Base-by-base conservation (phyloP, 2,329 filamentous ascomycete genomes). In the Ophiostoma perfectum region DNA sequence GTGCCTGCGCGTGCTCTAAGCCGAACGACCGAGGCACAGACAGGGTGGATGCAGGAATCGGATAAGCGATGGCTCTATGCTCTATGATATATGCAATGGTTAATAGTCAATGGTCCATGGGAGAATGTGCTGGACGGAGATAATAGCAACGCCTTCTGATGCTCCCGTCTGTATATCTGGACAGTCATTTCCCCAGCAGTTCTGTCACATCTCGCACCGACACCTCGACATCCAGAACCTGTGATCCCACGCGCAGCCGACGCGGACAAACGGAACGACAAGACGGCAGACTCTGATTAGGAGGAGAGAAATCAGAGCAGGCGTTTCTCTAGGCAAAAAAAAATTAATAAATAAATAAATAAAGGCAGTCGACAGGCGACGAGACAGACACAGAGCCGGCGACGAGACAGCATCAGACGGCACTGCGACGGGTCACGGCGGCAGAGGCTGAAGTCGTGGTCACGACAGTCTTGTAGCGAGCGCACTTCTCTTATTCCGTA, bases 1-100 rank as follows among this genome's bases (percentile, higher is more conserved):
- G n/a, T 55, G 18, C 18, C 14, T 55, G 49, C 49, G 14, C 49
- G n/a, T 42, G 60, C 49, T n/a, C 49, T 52, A 65, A 69, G 69
- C 71, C 71, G 71, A 72, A 68, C 63, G 70, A 60, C 71, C 71
- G 70, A 71, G 71, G 71, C 71, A 72, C 55, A 69, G 64, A 72
- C 55, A 69, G 64, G 52, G 60, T 63, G 60, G 60, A 63, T 62
- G 18, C 12, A n/a, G 14, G 14, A n/a, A 12, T 38, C 58, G 12
- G 58, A 62, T 39, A 27, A 27, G 27, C 55, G 55, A 60, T 18
- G 55, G 27, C 7, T 27, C 27, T 27, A 27, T 27, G 27, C 27
- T 27, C 27, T 27, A 27, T 27, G 27, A 27, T 27, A 27, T 27
- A 27, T 27, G 27, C 27, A 27, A 27, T 27, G 27, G 27, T 27